These are phyloP conservation scores for Tricholoma matsutake DNA, from an alignment of 768 basidiomycete genomes.

Conservation along the genomic window DNA sequence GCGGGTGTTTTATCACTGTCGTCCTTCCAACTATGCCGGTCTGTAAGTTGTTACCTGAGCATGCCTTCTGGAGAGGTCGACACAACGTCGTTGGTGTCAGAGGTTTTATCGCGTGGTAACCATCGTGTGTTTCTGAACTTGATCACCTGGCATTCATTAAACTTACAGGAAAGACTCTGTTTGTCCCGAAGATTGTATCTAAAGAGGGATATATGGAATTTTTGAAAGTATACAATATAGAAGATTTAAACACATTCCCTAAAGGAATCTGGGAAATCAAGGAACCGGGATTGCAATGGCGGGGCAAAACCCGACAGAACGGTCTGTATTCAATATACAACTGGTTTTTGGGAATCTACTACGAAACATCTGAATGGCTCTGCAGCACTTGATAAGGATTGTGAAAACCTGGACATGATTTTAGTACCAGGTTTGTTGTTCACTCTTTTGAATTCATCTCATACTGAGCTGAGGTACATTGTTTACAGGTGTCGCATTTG, in stretches of 20 bases:
- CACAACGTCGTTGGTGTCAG: conserved; percentile 48
- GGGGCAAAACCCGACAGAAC: conserved; percentile 41
- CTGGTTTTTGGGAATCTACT: not conserved
- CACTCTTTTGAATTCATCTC: not conserved
- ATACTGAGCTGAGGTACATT: not conserved
- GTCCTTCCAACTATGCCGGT: conserved; percentile 45
- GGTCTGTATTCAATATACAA: conserved; percentile 36
- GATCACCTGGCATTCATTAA: not conserved
- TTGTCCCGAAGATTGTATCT: conserved; percentile 61
- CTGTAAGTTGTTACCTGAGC: conserved; percentile 74
- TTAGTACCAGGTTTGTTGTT: conserved; percentile 56
- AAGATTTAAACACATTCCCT: conserved; percentile 57
- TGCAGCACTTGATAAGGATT: conserved; percentile 35
- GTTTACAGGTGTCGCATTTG: conserved; percentile 67
- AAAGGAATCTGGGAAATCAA: conserved; percentile 73
- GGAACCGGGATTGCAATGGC: conserved; percentile 52
- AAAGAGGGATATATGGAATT: conserved; percentile 60
- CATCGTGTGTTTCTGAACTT: not conserved
- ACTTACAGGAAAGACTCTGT: conserved; percentile 57
- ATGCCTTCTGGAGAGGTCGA: conserved; percentile 74
- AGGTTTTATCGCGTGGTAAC: conserved; percentile 56
- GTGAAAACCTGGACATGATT: conserved; percentile 55
- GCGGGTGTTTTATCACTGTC: conserved; percentile 47
- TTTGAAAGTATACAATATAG: conserved; percentile 52
- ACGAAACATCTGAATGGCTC: conserved; percentile 8